Percentiles rank a stretch among this genome's conserved stretches.
Evolutionary conservation across 2,329 filamentous ascomycete genomes (phyloP).

Genomic region (Xylariaceae sp.): DNA sequence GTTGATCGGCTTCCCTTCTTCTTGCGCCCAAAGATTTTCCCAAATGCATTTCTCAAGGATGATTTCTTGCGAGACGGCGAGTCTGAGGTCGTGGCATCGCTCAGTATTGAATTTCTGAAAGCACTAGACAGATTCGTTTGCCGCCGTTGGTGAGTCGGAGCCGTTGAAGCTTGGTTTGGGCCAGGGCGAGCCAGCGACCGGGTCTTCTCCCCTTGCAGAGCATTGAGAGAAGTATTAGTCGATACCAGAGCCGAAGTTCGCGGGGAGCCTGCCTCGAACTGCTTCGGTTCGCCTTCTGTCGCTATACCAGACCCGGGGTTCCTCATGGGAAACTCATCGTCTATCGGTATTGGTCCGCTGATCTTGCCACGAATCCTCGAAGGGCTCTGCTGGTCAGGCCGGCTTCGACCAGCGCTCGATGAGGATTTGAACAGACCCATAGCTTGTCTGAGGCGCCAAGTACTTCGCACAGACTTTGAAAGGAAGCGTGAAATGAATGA

Average conservation of each 20-base stretch:
- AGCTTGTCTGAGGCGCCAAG: slow-evolving; percentile 11
- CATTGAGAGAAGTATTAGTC: slow-evolving; percentile 19
- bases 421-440: slow-evolving; percentile 46
- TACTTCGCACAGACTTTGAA: slow-evolving; percentile 15
- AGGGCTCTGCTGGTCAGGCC: slow-evolving; percentile 33
- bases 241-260: slow-evolving; percentile 20
- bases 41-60: slow-evolving; percentile 51
- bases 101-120: slow-evolving; percentile 46
- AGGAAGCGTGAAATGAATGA: too few relatives aligned
- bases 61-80: slow-evolving; percentile 54
- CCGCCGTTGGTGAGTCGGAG: slow-evolving; percentile 28
- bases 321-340: slow-evolving; percentile 52
- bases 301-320: slow-evolving; percentile 39
- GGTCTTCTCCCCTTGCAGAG: slow-evolving; percentile 19
- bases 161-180: slow-evolving; percentile 26
- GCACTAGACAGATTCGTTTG: slow-evolving; percentile 38
- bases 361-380: slow-evolving; percentile 56
- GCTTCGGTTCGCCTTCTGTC: slow-evolving; percentile 27
- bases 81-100: slow-evolving; percentile 36
- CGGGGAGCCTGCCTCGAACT: slow-evolving; percentile 17
- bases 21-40: slow-evolving; percentile 53
- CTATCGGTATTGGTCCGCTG: slow-evolving; percentile 58
- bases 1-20: slow-evolving; percentile 42
- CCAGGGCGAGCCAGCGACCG: slow-evolving; percentile 21
- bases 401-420: slow-evolving; percentile 35